Conservation (phyloP, 140 eudicot species). For the Bidens hawaiensis region DNA sequence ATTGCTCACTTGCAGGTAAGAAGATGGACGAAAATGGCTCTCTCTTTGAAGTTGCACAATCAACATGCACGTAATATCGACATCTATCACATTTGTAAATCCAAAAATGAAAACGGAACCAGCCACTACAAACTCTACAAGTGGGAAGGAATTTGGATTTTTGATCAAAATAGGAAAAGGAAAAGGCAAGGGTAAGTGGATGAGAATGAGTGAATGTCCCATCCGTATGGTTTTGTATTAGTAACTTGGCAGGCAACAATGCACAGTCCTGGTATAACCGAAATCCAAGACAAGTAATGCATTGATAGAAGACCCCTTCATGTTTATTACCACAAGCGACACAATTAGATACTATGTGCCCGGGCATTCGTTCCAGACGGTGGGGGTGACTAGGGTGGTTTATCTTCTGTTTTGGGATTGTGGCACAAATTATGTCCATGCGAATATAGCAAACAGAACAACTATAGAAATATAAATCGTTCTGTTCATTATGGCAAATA, state of each 20-base stretch:
- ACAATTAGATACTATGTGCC: too few relatives aligned
- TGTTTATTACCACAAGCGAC: too few relatives aligned
- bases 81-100: not conserved
- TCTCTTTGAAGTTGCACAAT: not conserved
- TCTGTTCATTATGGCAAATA: too few relatives aligned
- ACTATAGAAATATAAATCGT: too few relatives aligned
- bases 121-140: not conserved
- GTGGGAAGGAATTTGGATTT: not conserved
- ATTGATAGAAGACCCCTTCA: too few relatives aligned
- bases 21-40: not conserved
- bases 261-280: not conserved
- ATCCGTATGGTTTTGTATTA: too few relatives aligned
- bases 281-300: too few relatives aligned
- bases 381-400: not conserved
- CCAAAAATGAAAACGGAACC: fast-evolving
- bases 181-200: too few relatives aligned
- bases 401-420: not conserved
- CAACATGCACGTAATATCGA: not conserved
- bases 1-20: not conserved
- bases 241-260: conserved; percentile 1
- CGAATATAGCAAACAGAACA: not conserved
- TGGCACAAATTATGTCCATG: too few relatives aligned
- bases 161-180: not conserved
- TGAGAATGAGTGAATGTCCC: conserved; percentile 3
- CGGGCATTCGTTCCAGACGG: not conserved